Evolutionary conservation across 495 filamentous ascomycete genomes (phyloP).

Genomic region (Trichoderma asperelloides): DNA sequence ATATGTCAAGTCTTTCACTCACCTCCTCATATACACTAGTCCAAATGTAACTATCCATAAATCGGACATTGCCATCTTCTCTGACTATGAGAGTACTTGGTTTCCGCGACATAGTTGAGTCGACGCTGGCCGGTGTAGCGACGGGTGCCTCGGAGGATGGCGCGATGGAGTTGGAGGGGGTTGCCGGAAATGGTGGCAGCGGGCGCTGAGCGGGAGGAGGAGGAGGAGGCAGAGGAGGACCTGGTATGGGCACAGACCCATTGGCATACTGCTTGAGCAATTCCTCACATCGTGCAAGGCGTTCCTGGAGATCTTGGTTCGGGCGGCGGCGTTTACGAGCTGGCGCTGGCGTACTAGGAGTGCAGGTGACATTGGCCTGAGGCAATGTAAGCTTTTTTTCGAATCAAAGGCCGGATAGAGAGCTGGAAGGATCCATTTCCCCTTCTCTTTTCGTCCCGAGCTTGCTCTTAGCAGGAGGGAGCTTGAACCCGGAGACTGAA

Average conservation of each 20-base stretch:
- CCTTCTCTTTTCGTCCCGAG: neutral
- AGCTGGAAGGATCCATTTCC: neutral
- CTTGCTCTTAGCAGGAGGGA: neutral
- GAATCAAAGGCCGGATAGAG: neutral
- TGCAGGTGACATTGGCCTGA: conserved; percentile 38
- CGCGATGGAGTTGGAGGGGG: neutral
- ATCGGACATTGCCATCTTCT: conserved; percentile 35
- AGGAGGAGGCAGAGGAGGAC: neutral
- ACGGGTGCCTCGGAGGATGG: neutral
- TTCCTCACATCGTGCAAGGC: conserved; percentile 39
- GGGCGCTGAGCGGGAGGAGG: neutral
- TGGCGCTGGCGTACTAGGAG: conserved; percentile 39
- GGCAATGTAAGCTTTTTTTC: conserved; percentile 8
- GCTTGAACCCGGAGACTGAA: conserved; percentile 12
- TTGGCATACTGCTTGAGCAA: conserved; percentile 35
- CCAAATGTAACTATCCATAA: conserved; percentile 36
- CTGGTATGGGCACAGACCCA: neutral
- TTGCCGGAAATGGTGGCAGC: neutral
- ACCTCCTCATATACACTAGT: conserved; percentile 36
- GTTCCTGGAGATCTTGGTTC: conserved; percentile 41
- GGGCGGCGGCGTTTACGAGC: conserved; percentile 37
- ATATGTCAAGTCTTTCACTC: conserved; percentile 10
- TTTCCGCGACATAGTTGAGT: conserved; percentile 24
- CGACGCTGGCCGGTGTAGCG: conserved; percentile 18
- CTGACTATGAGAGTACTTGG: conserved; percentile 33